Base-by-base conservation (phyloP, 495 filamentous ascomycete species). In the Bacidia gigantensis region DNA sequence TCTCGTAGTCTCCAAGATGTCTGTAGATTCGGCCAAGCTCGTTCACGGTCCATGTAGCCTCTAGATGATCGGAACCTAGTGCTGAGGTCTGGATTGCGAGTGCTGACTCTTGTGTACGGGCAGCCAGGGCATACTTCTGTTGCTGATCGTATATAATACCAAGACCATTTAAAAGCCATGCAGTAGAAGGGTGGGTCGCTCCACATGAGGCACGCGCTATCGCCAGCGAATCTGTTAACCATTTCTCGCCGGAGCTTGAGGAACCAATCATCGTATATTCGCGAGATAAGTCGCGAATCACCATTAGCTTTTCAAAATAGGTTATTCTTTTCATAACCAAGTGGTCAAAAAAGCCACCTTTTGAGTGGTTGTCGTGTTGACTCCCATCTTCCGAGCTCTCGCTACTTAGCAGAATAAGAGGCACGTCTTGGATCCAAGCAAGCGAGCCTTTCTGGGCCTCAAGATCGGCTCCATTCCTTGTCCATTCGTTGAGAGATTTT, bases 1-100 rank as follows among this genome's bases (percentile, higher is more conserved):
- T 12, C 14, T 12, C 26, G 23, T 17, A 23, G 21, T 22, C 11
- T 11, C 11, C 1, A 12, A 17, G 26, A 10, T 50, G 47, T 32
- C 47, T 12, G 21, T 50, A 39, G 23, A 50, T 32, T 2, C 47
- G 47, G 26, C 47, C 47, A 14, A 50, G 47, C 47, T 50, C 47
- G 2, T 50, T 50, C 11, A 29, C n/a, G 12, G 47, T 50, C 47
- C 47, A 50, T 11, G 35, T 22, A 25, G 14, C 22, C 21, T 50
- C 47, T 11, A 26, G n/a, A 21, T 17, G 11, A 32, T 50, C 25
- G 2, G 47, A 21, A 17, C 14, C 14, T 17, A 38, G 47, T 12
- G 2, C 14, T 3, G 23, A 29, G n/a, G n/a, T 35, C 26, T 29
- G 47, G n/a, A 50, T 50, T 11, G 47, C 3, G 21, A 50, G 47